Evolutionary conservation across 1,139 yeast species (phyloP).

Genomic region (Wickerhamiella pararugosa): DNA sequence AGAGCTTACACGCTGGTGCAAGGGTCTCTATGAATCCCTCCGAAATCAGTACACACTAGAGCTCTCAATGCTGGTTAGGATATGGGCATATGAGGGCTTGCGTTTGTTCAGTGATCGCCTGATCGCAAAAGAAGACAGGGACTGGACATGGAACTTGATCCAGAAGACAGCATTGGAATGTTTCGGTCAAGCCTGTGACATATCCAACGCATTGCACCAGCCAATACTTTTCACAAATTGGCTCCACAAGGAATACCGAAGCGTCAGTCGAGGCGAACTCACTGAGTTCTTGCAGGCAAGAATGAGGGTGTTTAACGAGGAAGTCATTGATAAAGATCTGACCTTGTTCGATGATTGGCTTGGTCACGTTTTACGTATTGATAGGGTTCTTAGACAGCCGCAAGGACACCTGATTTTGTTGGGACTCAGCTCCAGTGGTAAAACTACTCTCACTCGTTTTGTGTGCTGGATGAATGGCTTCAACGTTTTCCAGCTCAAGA

Average conservation of each 20-base stretch:
- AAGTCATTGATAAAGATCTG: conserved; percentile 44
- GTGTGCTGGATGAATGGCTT: conserved; percentile 89
- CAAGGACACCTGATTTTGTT: conserved; percentile 85
- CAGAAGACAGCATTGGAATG: conserved; percentile 24
- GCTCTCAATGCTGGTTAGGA: conserved; percentile 31
- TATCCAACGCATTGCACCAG: conserved; percentile 25
- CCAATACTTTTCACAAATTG: conserved; percentile 62
- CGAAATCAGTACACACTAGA: conserved; percentile 18
- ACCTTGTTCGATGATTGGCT: conserved; percentile 57
- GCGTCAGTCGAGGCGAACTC: conserved; percentile 39
- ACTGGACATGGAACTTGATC: conserved; percentile 38
- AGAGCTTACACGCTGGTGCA: conserved; percentile 77
- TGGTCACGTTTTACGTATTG: conserved; percentile 65
- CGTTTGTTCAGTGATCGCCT: conserved; percentile 66
- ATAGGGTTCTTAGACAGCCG: conserved; percentile 66
- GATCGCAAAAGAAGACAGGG: conserved; percentile 33
- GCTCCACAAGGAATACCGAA: conserved; percentile 49
- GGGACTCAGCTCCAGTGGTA: conserved; percentile 81
- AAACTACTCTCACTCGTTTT: conserved; percentile 52
- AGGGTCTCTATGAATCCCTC: conserved; percentile 56
- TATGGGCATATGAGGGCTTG: conserved; percentile 76
- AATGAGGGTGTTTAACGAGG: conserved; percentile 55
- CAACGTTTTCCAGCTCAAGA: conserved; percentile 42
- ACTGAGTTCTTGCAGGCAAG: conserved; percentile 46
- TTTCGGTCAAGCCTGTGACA: conserved; percentile 37